These are phyloP conservation scores for Chalciporus sp. DNA, from an alignment of 1,284 basidiomycete genomes.

Conservation along the genomic window DNA sequence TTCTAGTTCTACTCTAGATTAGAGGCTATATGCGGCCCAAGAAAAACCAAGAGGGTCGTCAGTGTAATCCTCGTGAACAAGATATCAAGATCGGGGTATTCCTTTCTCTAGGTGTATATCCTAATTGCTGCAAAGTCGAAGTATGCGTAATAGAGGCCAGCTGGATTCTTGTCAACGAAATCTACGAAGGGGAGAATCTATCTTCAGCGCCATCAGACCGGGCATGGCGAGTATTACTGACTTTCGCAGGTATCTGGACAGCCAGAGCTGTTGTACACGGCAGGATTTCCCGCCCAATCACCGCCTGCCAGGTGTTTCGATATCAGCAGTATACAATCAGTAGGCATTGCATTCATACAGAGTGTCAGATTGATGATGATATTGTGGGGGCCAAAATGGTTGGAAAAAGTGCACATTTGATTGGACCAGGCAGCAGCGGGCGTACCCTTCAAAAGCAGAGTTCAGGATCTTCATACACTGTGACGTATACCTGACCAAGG, in stretches of 20 bases:
- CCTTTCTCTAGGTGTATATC: constrained; percentile 40
- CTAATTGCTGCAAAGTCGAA: constrained; percentile 53
- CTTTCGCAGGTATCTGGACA: constrained; percentile 36
- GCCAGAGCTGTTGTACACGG: constrained; percentile 30
- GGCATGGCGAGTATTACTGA: constrained; percentile 12
- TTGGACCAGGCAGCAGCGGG: constrained; percentile 40
- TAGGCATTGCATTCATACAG: constrained; percentile 24
- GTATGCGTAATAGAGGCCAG: constrained; percentile 51
- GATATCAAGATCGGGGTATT: constrained; percentile 16
- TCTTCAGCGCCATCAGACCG: background rate
- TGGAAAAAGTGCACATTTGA: constrained; percentile 33
- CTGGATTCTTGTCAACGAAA: constrained; percentile 39
- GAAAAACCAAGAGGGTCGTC: background rate
- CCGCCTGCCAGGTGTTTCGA: constrained; percentile 32
- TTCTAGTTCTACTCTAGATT: background rate
- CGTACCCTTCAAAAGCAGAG: constrained; percentile 27
- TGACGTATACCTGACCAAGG: background rate
- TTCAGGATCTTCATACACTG: background rate
- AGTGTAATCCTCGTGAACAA: background rate
- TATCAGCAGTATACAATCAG: background rate
- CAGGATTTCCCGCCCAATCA: constrained; percentile 40
- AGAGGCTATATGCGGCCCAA: background rate
- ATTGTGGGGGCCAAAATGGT: constrained; percentile 37
- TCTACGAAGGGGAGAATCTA: constrained; percentile 21
- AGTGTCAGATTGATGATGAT: constrained; percentile 44